phyloP scores from a whole-genome alignment of 768 basidiomycete species.

The Amanita pseudoporphyria region DNA sequence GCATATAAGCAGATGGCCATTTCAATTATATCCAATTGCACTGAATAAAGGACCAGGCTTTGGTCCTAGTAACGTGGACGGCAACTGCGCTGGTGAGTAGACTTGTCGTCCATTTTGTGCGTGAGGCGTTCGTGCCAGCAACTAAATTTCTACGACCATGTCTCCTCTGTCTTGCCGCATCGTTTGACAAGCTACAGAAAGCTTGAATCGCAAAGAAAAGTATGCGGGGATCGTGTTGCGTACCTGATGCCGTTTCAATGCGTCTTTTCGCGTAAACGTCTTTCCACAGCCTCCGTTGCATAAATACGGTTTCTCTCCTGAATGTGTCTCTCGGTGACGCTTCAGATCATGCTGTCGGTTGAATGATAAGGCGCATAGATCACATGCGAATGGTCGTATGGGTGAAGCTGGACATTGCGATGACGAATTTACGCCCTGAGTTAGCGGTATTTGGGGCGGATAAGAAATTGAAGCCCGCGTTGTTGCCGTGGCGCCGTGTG shows the following conservation, averaged over 20 bases:
- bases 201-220: slow-evolving; percentile 9
- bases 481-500: slow-evolving; percentile 14
- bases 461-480: slow-evolving; percentile 17
- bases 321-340: slow-evolving; percentile 77
- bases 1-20: background rate
- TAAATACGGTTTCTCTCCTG: slow-evolving; percentile 74
- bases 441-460: slow-evolving; percentile 24
- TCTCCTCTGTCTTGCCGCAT: slow-evolving; percentile 64
- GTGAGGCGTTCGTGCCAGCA: background rate
- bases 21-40: slow-evolving; percentile 4
- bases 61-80: too few species aligned
- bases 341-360: slow-evolving; percentile 82
- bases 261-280: slow-evolving; percentile 83
- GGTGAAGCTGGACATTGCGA: slow-evolving; percentile 51
- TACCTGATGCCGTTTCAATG: slow-evolving; percentile 79
- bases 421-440: slow-evolving; percentile 26
- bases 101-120: background rate
- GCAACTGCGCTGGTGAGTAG: background rate
- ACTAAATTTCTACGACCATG: slow-evolving; percentile 19
- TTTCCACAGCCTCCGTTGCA: slow-evolving; percentile 83
- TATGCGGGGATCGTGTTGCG: slow-evolving; percentile 15
- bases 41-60: background rate
- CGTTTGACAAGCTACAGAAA: slow-evolving; percentile 58
- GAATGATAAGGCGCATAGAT: slow-evolving; percentile 73
- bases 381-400: slow-evolving; percentile 54